Percentiles rank a stretch among this genome's conserved stretches.
These are phyloP conservation scores for Lathyrus tuberosus DNA, from an alignment of 306 rosid species.

Conservation along the genomic window DNA sequence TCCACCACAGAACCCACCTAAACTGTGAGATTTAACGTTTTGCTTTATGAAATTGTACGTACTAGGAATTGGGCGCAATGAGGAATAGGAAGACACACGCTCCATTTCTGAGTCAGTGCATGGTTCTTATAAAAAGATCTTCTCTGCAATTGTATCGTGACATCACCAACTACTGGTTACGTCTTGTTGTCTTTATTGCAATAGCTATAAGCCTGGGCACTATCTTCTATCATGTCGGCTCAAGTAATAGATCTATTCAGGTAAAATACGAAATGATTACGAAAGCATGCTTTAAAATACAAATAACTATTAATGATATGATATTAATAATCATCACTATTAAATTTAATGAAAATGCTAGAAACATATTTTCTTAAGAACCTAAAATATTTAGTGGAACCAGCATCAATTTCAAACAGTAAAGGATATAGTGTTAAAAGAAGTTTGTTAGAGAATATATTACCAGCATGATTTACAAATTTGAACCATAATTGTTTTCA, in stretches of 20 bases:
- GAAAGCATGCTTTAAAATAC: too few relatives aligned
- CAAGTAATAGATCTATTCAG: constrained; percentile 32
- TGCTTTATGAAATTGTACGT: not conserved
- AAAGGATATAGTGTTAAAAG: not conserved
- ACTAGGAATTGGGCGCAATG: constrained; percentile 40
- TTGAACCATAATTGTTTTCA: not conserved
- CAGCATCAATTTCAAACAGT: not conserved
- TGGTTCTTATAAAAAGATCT: constrained; percentile 64
- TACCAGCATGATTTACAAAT: not conserved
- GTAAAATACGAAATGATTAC: too few relatives aligned
- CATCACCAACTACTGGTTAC: constrained; percentile 74
- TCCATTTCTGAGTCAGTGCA: constrained; percentile 58
- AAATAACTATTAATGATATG: not conserved
- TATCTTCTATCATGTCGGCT: constrained; percentile 51
- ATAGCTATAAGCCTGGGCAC: constrained; percentile 55
- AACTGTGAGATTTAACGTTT: not conserved
- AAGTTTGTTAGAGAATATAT: not conserved
- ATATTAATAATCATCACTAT: not conserved
- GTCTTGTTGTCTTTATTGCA: constrained; percentile 47
- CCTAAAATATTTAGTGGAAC: not conserved
- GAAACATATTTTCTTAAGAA: not conserved
- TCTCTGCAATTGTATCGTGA: constrained; percentile 65
- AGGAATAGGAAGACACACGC: constrained; percentile 52
- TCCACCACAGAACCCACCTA: not conserved
- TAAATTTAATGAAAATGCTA: not conserved